A percentile compares a stretch with the other conserved stretches of the same genome.
Evolutionary conservation across 192 early-diverging fungal genomes (phyloP).

Genomic region (Coemansia umbellata): DNA sequence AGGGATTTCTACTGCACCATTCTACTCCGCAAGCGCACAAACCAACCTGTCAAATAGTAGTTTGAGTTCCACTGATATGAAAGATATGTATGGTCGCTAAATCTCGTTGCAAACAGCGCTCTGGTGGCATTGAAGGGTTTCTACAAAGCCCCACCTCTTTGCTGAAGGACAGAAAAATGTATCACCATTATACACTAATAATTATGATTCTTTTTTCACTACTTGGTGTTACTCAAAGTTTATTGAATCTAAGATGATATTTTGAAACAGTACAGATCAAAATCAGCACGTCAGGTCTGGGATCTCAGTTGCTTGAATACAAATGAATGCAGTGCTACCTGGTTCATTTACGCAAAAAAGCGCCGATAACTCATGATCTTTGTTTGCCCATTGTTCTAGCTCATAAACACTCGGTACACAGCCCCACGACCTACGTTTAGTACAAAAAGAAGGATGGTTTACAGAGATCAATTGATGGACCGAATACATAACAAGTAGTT

Average conservation of each 20-base stretch:
- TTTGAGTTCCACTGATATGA: conserved; percentile 42
- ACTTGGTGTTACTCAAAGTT: no score
- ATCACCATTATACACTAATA: no score
- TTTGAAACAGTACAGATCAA: neutral
- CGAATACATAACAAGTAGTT: no score
- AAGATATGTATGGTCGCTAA: conserved; percentile 44
- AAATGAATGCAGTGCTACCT: conserved; percentile 20
- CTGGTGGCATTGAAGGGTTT: no score
- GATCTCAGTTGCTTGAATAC: conserved; percentile 5
- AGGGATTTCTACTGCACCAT: conserved; percentile 20
- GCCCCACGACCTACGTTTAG: conserved; percentile 1
- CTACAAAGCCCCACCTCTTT: no score
- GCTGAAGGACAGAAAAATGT: no score
- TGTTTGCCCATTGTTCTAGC: neutral
- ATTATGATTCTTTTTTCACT: no score
- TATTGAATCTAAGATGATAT: no score
- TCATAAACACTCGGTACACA: neutral
- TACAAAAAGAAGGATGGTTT: neutral
- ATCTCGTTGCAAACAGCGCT: neutral
- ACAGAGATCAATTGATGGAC: no score
- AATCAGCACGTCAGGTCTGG: neutral
- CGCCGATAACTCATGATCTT: conserved; percentile 6
- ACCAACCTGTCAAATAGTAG: conserved; percentile 43
- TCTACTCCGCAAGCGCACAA: conserved; percentile 33
- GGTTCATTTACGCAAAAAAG: conserved; percentile 32